Percentiles rank a stretch among this genome's conserved stretches.
Conservation (phyloP, 2,329 filamentous ascomycete species). For the Beauveria sp. region DNA sequence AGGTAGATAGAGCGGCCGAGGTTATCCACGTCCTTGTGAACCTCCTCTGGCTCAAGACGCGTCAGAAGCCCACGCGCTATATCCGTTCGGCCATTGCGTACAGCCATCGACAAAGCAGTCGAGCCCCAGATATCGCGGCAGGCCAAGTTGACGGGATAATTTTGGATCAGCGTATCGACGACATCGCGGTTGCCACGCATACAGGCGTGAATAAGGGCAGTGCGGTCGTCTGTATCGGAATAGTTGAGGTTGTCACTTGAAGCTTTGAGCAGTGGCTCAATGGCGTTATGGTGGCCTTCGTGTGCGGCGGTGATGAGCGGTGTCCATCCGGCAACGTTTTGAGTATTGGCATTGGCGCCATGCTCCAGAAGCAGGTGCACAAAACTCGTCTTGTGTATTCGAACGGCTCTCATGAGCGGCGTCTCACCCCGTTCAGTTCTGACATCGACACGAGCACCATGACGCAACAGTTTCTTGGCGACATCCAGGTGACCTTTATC, state of each 20-base stretch:
- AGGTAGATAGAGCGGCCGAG: background rate
- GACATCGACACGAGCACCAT: background rate
- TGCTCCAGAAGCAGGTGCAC: background rate
- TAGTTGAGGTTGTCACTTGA: background rate
- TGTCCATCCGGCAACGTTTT: background rate
- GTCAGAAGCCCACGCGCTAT: background rate
- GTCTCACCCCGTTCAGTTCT: constrained; percentile 3
- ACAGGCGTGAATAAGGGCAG: constrained; percentile 5
- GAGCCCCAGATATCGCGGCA: constrained; percentile 4
- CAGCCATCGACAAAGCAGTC: constrained; percentile 4
- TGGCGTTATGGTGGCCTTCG: background rate
- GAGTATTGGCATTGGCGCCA: background rate
- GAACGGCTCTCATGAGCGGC: background rate
- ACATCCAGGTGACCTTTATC: constrained; percentile 15
- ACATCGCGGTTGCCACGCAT: background rate
- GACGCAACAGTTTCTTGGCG: background rate
- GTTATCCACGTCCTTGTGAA: background rate
- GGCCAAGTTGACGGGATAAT: background rate
- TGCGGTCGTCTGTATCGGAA: background rate
- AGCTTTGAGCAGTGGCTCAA: background rate
- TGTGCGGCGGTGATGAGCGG: constrained; percentile 2
- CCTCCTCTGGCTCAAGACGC: background rate
- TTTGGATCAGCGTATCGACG: background rate
- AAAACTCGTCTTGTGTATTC: background rate
- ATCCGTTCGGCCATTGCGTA: background rate